Evolutionary conservation across 169 alveolate species (phyloP), one percentile per base, ranked within the genome.

Genomic region (Haemoproteus tartakovskyi): DNA sequence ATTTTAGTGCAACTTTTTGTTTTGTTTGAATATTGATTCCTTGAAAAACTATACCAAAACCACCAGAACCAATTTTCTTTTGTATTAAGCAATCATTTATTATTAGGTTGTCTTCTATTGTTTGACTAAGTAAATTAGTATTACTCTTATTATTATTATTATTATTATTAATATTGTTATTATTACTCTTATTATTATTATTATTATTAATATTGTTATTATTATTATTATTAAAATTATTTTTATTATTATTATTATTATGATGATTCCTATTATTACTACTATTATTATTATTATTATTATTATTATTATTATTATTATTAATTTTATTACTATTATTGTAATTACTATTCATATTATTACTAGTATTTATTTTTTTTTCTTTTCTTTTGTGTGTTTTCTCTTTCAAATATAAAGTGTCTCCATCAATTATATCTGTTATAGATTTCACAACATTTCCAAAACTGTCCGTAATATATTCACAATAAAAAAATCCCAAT

Each of bases 21-120:
- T 90, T 88, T 11, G 91, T 80, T 24, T 64, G 79, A 18, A 63
- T 61, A 61, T 88, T 88, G 27, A 88, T 67, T 14, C 91, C 93
- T 54, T 67, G 82, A 60, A 67, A 67, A 24, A 67, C 82, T 11
- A 67, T 67, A 27, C 82, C 82, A 36, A 67, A 67, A 9, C 82
- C 82, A 16, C 82, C 82, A 2, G 82, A 67, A 14, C 82, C 82
- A 19, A 67, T 67, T 41, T 60, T 67, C 16, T 67, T 67, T 41
- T 67, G 38, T 9, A 67, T 70, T 40, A 67, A 41, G 38, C 56
- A 67, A 52, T 67, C 82, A 52, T 67, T 67, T 26, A 67, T 70
- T 18, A 67, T 67, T 24, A 67, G 56, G 37, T 52, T 67, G 56
- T 67, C 56, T 67, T 67, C 43, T 37, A 67, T 33, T 22, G 51